Evolutionary conservation across 2,329 filamentous ascomycete species (phyloP), one percentile per base, ranked within the genome.

Genomic region (Venturia effusa): DNA sequence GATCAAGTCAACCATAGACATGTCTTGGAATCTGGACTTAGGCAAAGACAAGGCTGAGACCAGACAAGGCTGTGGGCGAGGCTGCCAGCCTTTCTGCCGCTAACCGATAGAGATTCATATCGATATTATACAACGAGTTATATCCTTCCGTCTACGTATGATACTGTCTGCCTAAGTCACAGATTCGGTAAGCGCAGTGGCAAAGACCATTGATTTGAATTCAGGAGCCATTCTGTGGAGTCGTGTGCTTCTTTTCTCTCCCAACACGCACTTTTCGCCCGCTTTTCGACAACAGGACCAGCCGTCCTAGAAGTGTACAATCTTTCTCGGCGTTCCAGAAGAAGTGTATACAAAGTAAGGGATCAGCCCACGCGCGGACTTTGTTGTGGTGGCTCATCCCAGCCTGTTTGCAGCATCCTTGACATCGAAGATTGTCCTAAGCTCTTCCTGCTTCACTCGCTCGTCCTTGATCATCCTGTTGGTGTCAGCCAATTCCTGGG

Each of bases 401-500:
- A 96, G 75, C 71, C 85, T 87, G 73, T 94, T 85, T 0, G 89
- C 85, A 0, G 90, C 86, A 65, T 87, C 82, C 70, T 87, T 85
- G 34, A 91, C 84, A 71, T 92, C 87, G 74, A 94, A 96, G 66
- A 87, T 91, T 1, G 87, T 84, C 67, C 83, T 80, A 71, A 81
- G 74, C 62, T 83, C 78, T 66, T 86, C 79, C 11, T 76, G 77
- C 68, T 83, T 84, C 61, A 92, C 78, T 17, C 94, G 83, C 32
- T 97, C 92, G 74, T 99, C 94, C 78, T 88, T 95, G 70, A 99
- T 80, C 90, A 99, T 97, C 66, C 85, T 83, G 67, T 37, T 5
- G 15, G 15, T 19, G 5, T 24, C 32, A 64, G 45, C 57, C n/a
- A 64, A 61, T 27, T 27, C 11, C 13, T 45, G 22, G 8, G 11